Base-by-base conservation (phyloP, 441 rosid genomes). In the Erodium trifolium region DNA sequence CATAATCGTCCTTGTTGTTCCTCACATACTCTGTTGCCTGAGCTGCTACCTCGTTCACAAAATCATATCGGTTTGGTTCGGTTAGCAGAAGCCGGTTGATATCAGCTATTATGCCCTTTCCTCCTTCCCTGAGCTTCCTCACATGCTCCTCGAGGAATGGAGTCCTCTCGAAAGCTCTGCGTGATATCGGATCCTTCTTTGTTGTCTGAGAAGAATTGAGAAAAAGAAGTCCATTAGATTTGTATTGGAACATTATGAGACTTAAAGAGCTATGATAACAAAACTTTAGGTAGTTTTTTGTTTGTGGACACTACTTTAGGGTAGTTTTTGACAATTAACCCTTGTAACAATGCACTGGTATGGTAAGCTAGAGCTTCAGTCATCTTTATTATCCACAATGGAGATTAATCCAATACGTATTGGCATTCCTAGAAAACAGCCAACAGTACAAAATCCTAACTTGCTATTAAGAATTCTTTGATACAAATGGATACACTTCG, bases 41-140 rank as follows among this genome's bases (percentile, higher is more conserved):
- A 8, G 64, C 64, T 19, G 64, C 64, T 60, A 60, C 2, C 64
- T 60, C 64, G 18, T 60, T 60, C 34, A 60, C 64, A 18, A 60
- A 7, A 19, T 18, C 64, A 19, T 17, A 60, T 11, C 13, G 7
- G 64, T 60, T 60, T 11, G 12, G 12, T 10, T 60, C 64, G 4
- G 63, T n/a, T 10, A 59, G 63, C 63, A 59, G 0, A 12, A 59
- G 63, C 23, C 27, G 2, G 12, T 17, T 10, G 9, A 60, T 16
- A 2, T 18, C 64, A 12, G 34, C 13, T 60, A 10, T n/a, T 14
- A n/a, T 4, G 16, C 1, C 18, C 34, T 18, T 18, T 7, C 64
- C 31, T 9, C 13, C 31, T 60, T 18, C 64, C 23, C 3, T 16
- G 4, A 59, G 23, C 27, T 18, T 59, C 63, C 64, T 18, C 2